phyloP scores from a whole-genome alignment of 2,329 filamentous ascomycete species.

The Chalaropsis ovoidea region DNA sequence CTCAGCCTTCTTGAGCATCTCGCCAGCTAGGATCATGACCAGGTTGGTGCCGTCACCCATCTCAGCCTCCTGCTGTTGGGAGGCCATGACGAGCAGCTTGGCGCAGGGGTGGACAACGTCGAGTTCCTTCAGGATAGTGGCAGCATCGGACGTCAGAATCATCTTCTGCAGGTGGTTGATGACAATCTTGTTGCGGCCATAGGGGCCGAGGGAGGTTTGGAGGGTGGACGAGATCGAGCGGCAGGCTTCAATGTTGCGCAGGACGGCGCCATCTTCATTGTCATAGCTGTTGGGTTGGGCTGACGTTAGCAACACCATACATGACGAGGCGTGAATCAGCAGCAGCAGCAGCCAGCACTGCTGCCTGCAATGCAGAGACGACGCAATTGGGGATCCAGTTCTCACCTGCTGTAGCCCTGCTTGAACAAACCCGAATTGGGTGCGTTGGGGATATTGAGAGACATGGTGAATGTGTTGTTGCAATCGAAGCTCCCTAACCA shows the following conservation, averaged over 20 bases:
- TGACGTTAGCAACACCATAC: constrained; percentile 27
- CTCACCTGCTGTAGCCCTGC: constrained; percentile 88
- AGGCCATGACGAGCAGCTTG: constrained; percentile 96
- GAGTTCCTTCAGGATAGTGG: constrained; percentile 92
- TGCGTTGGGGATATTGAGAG: constrained; percentile 87
- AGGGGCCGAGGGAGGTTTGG: constrained; percentile 91
- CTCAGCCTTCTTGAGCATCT: constrained; percentile 93
- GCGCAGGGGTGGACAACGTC: constrained; percentile 97
- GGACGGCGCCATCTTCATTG: constrained; percentile 94
- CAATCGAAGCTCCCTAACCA: constrained; percentile 14
- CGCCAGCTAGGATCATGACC: constrained; percentile 89
- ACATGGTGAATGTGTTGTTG: constrained; percentile 51
- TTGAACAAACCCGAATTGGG: constrained; percentile 94
- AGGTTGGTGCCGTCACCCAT: constrained; percentile 98
- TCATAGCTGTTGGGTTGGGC: constrained; percentile 63
- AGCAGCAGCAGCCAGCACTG: constrained; percentile 14
- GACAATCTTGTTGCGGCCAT: constrained; percentile 98
- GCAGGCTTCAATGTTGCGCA: constrained; percentile 98
- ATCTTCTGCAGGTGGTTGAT: constrained; percentile 99
- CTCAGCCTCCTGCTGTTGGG: constrained; percentile 96
- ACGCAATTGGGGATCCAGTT: constrained; percentile 27
- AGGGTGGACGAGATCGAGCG: constrained; percentile 91
- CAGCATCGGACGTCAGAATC: constrained; percentile 96
- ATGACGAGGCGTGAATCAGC: constrained; percentile 13
- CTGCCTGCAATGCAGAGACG: not conserved